Base-by-base conservation (phyloP, 78 protist genomes). In the Dictyostelium purpureum region DNA sequence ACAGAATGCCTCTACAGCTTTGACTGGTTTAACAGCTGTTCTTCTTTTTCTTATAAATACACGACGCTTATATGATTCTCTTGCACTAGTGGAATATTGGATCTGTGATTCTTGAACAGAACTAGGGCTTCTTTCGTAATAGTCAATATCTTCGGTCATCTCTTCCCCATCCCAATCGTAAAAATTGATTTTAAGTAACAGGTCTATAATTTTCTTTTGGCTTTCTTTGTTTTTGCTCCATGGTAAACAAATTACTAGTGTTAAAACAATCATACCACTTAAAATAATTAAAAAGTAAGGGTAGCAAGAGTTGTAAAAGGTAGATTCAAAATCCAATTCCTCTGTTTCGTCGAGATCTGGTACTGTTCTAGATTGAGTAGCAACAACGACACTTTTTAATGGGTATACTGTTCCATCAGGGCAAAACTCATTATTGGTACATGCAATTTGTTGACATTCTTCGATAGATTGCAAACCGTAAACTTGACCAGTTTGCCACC, bases 141-240 rank as follows among this genome's bases (percentile, higher is more conserved):
- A 85, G 1, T 85, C 92, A 0, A 67, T 51, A 14, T 73, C 82
- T 6, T 56, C 82, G 0, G 65, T 73, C 70, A 61, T 70, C 6
- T 56, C 81, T n/a, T 85, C 92, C 2, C 82, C 92, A 61, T 70
- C 82, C 92, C 80, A 73, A 73, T 74, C 82, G 43, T 85, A 85
- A 18, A 85, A 85, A 26, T 85, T 85, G 5, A 85, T 71, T 33
- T 61, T 70, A 4, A 85, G 38, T 26, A 85, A 31, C 28, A 33
- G 0, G 2, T 57, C 63, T 4, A 85, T 85, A 2, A 85, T 51
- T 33, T 19, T 19, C 2, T 37, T 24, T 57, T 85, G 92, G 19
- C 33, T 12, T 61, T 85, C 52, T 7, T 52, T 26, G 4, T 35
- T 75, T 5, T 59, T n/a, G 26, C 80, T 79, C 90, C 90, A 82